Evolutionary conservation across 108 stramenopile genomes (phyloP).

Genomic region (Pseudonitzschia multiseries): DNA sequence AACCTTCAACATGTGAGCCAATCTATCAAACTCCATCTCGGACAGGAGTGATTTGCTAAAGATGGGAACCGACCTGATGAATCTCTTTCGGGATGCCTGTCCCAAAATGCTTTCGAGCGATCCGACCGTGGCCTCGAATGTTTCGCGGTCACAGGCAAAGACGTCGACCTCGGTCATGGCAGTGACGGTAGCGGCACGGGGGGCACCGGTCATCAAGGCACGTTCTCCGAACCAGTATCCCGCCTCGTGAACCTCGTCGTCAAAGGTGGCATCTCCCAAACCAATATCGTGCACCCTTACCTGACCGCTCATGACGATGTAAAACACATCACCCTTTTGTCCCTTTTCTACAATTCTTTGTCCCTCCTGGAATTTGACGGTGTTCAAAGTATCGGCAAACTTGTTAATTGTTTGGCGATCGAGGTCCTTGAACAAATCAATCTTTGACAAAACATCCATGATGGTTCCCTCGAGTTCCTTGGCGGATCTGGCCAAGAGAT

Average conservation of each 20-base stretch:
- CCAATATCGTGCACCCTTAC: conserved; percentile 78
- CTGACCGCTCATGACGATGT: conserved; percentile 75
- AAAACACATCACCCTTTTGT: conserved; percentile 80
- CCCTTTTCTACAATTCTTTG: conserved; percentile 70
- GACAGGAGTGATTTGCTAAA: conserved; percentile 67
- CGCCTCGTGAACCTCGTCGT: conserved; percentile 27
- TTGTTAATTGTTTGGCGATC: conserved; percentile 39
- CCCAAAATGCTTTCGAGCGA: conserved; percentile 55
- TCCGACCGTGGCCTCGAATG: conserved; percentile 66
- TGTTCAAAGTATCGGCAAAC: conserved; percentile 54
- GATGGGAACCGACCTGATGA: conserved; percentile 67
- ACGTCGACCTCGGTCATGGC: conserved; percentile 51
- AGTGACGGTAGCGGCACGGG: conserved; percentile 71
- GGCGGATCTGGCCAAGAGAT: conserved; percentile 61
- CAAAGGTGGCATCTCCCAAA: conserved; percentile 46
- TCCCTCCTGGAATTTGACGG: conserved; percentile 50
- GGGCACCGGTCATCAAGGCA: conserved; percentile 89
- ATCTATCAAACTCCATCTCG: conserved; percentile 55
- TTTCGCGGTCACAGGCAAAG: conserved; percentile 51
- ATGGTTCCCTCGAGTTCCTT: conserved; percentile 43
- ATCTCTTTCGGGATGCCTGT: conserved; percentile 41
- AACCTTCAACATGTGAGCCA: conserved; percentile 56
- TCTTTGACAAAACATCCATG: conserved; percentile 47
- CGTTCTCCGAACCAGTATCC: conserved; percentile 93
- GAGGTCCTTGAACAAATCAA: conserved; percentile 65